Conservation (phyloP, 179 eudicot genomes). For the Heliamphora pulchella region DNA sequence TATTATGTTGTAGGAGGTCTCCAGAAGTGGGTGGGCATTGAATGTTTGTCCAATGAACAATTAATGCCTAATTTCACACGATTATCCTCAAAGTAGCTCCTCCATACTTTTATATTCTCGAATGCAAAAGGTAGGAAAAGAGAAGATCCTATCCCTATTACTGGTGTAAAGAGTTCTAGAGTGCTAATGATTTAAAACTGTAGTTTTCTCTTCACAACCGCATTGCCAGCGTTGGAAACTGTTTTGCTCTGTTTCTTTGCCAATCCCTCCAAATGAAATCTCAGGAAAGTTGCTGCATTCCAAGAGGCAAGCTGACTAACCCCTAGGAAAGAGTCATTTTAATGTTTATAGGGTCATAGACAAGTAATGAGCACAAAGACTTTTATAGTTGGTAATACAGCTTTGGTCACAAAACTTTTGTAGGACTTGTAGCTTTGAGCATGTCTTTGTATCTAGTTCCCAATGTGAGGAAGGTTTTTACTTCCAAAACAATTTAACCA, state of each 20-base stretch:
- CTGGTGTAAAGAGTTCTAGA: too few relatives aligned
- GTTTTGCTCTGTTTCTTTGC: background rate
- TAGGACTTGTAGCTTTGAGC: background rate
- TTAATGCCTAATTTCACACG: background rate
- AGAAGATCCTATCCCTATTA: background rate
- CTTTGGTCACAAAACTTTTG: background rate
- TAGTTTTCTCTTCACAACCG: background rate
- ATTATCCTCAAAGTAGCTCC: background rate
- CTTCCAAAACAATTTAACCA: background rate
- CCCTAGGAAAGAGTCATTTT: background rate
- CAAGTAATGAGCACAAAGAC: background rate
- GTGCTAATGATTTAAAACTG: too few relatives aligned
- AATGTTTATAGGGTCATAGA: background rate
- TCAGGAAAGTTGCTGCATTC: background rate
- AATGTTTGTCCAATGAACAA: background rate
- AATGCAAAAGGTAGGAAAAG: background rate
- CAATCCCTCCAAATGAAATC: background rate
- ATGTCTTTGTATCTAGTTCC: background rate
- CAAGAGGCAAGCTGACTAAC: background rate
- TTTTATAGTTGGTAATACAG: background rate
- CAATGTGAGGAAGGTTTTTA: background rate
- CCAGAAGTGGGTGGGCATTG: background rate
- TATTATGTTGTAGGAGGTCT: background rate
- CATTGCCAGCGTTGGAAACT: background rate
- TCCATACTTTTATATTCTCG: background rate